Evolutionary conservation across 1,284 basidiomycete species (phyloP), one percentile per base, ranked within the genome.

Genomic region (Puccinia horiana): DNA sequence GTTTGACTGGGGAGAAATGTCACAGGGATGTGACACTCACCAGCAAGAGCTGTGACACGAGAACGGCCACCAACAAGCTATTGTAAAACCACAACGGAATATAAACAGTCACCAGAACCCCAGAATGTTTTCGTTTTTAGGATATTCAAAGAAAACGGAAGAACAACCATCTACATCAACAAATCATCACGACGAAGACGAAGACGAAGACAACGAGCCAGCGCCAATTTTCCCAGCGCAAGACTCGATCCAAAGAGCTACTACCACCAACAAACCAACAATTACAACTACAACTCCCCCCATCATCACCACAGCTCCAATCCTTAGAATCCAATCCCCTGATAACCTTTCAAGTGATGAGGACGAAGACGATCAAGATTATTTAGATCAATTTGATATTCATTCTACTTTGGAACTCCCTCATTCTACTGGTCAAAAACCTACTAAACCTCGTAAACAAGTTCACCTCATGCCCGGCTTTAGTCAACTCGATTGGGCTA

Each of bases 401-500:
- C 69, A 73, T 29, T 44, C 44, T 8, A 14, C 23, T 8, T 44
- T 72, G 4, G 20, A 29, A 14, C 56, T 67, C 8, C 67, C 72
- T 16, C 49, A 58, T 37, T 76, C 74, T 1, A 76, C 81, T n/a
- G 2, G 12, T 14, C n/a, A 29, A n/a, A 80, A 73, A 61, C 83
- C 83, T 76, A 85, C 83, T 75, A 83, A 82, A n/a, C 65, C 65
- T 4, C 61, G 91, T 32, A 90, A 89, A 76, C 98, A 96, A 88
- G 95, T 98, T 1, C 93, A 92, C 0, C 90, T 99, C 0, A 92
- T 92, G 16, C 96, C 96, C 1, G 97, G 97, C 2, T 94, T 93
- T 87, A 93, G 94, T 84, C 92, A 95, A 29, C 88, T 99, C 29
- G 97, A 99, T 88, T 99, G 97, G 97, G 96, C 95, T 0, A 91